These are phyloP conservation scores for Graphilbum ipis-grandicollis DNA, from an alignment of 2,329 filamentous ascomycete genomes.

Conservation along the genomic window DNA sequence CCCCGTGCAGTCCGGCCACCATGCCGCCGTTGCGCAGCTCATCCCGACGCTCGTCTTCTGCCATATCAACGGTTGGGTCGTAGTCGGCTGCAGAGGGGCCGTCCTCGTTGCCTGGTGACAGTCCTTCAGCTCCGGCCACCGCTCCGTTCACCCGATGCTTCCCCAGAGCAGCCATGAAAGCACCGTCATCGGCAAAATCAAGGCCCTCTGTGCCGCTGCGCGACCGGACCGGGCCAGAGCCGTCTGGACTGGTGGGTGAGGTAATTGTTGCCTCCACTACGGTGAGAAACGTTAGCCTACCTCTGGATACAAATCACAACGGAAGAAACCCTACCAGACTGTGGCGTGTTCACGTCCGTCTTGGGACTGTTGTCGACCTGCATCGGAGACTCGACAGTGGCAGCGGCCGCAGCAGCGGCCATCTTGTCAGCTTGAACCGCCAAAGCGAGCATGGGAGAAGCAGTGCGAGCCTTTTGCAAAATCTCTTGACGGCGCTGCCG, in stretches of 20 bases:
- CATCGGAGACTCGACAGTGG: conserved; percentile 24
- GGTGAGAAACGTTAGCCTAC: too few relatives aligned
- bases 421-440: conserved; percentile 48
- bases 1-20: conserved; percentile 24
- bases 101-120: conserved; percentile 33
- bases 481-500: conserved; percentile 73
- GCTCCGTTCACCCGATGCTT: conserved; percentile 14
- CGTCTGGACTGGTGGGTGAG: conserved; percentile 19
- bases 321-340: conserved; percentile 24
- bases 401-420: conserved; percentile 22
- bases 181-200: conserved; percentile 47
- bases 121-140: neutral
- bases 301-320: too few relatives aligned
- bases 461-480: conserved; percentile 62
- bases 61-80: conserved; percentile 76
- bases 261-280: conserved; percentile 7
- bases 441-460: conserved; percentile 58
- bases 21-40: conserved; percentile 43
- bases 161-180: conserved; percentile 45
- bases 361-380: conserved; percentile 25
- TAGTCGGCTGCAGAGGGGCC: conserved; percentile 87
- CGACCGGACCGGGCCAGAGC: conserved; percentile 16
- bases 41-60: conserved; percentile 60
- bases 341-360: conserved; percentile 23
- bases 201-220: conserved; percentile 28